These are phyloP conservation scores for Polygonum aviculare DNA, from an alignment of 148 eudicot species.

Conservation along the genomic window DNA sequence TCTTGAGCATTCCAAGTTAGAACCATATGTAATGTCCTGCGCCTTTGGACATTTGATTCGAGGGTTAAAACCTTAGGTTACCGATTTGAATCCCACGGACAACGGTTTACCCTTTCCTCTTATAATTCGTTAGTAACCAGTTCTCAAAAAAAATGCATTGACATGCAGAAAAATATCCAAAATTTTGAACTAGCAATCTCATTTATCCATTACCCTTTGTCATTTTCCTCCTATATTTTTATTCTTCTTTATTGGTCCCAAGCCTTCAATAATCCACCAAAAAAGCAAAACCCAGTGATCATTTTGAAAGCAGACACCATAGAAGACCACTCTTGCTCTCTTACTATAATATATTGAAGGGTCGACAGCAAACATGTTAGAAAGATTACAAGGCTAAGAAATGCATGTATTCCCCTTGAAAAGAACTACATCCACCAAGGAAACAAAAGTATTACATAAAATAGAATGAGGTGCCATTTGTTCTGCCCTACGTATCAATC, in stretches of 20 bases:
- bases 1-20: background rate
- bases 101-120: too few relatives aligned
- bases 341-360: background rate
- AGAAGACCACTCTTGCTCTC: background rate
- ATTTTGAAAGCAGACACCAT: background rate
- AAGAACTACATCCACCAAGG: conserved; percentile 5
- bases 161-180: background rate
- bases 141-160: background rate
- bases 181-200: background rate
- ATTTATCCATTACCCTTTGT: background rate
- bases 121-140: too few relatives aligned
- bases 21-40: background rate
- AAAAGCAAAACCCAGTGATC: background rate
- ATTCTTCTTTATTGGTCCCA: background rate
- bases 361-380: background rate
- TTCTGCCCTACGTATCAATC: background rate
- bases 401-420: background rate
- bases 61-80: too few relatives aligned
- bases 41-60: too few relatives aligned
- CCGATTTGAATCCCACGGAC: too few relatives aligned
- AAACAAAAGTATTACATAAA: conserved; percentile 1
- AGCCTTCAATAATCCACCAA: background rate
- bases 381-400: background rate
- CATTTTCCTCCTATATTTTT: background rate
- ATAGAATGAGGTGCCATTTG: background rate